Percentiles rank a stretch among this genome's conserved stretches.
Conservation (phyloP, 352 stramenopile species). For the Pythium guiyangense region DNA sequence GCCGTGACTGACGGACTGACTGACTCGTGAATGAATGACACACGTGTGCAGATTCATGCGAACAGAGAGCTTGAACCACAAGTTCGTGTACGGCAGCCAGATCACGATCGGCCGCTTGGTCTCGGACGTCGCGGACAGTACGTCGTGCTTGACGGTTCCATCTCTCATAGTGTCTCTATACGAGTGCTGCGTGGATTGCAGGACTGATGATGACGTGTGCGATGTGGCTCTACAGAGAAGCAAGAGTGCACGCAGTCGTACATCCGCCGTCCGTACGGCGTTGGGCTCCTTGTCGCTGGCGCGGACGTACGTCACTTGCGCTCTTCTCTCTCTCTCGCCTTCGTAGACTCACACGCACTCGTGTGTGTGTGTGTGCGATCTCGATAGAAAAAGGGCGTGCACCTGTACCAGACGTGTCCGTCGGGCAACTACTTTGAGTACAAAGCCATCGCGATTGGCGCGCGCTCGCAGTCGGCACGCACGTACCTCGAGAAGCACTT, state of each 20-base stretch:
- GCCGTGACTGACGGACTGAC: neutral
- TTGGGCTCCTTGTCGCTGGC: constrained; percentile 95
- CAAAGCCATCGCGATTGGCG: constrained; percentile 97
- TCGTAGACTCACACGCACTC: neutral
- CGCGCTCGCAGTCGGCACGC: constrained; percentile 94
- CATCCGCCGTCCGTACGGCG: constrained; percentile 97
- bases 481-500: constrained; percentile 99
- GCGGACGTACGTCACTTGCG: constrained; percentile 57
- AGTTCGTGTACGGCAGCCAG: constrained; percentile 97
- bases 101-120: constrained; percentile 95
- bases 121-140: constrained; percentile 95
- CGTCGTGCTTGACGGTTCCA: neutral
- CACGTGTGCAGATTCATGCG: constrained; percentile 84
- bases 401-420: constrained; percentile 98
- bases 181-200: neutral
- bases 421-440: constrained; percentile 99
- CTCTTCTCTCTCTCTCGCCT: neutral
- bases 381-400: constrained; percentile 92
- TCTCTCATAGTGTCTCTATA: neutral
- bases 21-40: neutral
- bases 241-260: constrained; percentile 99
- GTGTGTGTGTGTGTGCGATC: constrained; percentile 4
- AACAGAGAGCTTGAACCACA: constrained; percentile 99
- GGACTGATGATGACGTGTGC: neutral
- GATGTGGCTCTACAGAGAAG: constrained; percentile 63